Base-by-base conservation (phyloP, 2,329 filamentous ascomycete genomes). In the Colletotrichum sp. region DNA sequence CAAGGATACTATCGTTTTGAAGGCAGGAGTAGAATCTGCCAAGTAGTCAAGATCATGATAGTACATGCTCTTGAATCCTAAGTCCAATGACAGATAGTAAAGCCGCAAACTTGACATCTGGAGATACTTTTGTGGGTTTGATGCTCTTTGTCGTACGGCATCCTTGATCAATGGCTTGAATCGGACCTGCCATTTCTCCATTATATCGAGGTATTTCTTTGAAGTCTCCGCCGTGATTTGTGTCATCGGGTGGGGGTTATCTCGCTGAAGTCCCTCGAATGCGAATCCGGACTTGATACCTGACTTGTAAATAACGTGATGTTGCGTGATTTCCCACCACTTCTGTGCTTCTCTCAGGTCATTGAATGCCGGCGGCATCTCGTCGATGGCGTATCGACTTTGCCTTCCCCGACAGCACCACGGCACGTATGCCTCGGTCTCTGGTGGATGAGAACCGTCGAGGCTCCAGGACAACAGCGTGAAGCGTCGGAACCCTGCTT, bases 171-270 rank as follows among this genome's bases (percentile, higher is more conserved):
- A 27, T 3, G 65, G 44, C 22, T 32, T 25, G 13, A 71, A 74
- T 2, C 59, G 15, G 3, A 12, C 34, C 7, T 27, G 34, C 71
- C 71, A 74, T 16, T 13, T 39, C 11, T 66, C 65, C 15, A 70
- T 60, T 5, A 76, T 22, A 1, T 30, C 27, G 11, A 39, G 27
- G 9, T 84, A 82, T n/a, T 39, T 71, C n/a, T 44, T 32, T 3
- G 66, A 25, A 19, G 66, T 44, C 28, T 70, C 44, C 9, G 15
- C 12, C 5, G 59, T 44, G 2, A 69, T 13, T 19, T 61, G n/a
- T 8, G 6, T 30, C n/a, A 25, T 25, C 13, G 32, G 25, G 5
- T 16, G 16, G 19, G 48, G 16, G 25, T 34, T 22, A 25, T 64
- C 22, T 6, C 15, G 5, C 16, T 64, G 61, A 19, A 64, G 32